These are phyloP conservation scores for Plectosphaerella plurivora DNA, from an alignment of 2,329 filamentous ascomycete genomes.

Conservation along the genomic window DNA sequence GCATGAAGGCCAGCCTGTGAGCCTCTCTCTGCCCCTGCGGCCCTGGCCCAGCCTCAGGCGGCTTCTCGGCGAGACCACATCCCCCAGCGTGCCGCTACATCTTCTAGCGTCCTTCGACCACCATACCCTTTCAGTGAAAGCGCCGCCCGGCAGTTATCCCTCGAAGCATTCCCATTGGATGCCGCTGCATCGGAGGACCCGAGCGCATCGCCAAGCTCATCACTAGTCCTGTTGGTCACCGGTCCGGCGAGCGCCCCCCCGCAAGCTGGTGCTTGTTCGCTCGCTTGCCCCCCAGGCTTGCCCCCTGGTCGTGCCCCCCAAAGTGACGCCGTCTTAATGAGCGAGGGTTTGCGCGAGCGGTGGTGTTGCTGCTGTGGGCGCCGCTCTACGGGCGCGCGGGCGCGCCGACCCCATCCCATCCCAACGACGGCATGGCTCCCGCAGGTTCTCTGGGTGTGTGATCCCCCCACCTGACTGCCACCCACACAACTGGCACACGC, in stretches of 20 bases:
- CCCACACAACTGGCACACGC: too few species aligned
- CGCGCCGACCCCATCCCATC: too few species aligned
- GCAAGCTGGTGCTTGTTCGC: neutral
- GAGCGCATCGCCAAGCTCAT: conserved; percentile 1
- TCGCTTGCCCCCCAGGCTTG: neutral
- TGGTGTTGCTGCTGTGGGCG: neutral
- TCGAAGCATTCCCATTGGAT: neutral
- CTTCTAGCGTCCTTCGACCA: neutral
- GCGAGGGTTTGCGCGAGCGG: conserved; percentile 6
- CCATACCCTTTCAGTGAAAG: neutral
- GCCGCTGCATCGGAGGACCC: neutral
- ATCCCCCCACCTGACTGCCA: neutral
- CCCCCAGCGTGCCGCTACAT: neutral
- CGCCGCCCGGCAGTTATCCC: neutral
- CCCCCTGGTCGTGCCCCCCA: neutral
- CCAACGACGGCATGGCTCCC: neutral
- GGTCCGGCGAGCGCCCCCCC: too few species aligned
- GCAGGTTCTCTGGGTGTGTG: neutral
- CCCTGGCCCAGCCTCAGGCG: neutral
- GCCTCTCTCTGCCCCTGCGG: neutral
- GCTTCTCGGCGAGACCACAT: conserved; percentile 4
- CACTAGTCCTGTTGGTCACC: neutral
- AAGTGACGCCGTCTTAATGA: conserved; percentile 8
- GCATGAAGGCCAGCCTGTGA: neutral
- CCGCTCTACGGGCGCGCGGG: too few species aligned